These are phyloP conservation scores for Raffaelea deltoideospora DNA, from an alignment of 2,329 filamentous ascomycete species.

Conservation along the genomic window DNA sequence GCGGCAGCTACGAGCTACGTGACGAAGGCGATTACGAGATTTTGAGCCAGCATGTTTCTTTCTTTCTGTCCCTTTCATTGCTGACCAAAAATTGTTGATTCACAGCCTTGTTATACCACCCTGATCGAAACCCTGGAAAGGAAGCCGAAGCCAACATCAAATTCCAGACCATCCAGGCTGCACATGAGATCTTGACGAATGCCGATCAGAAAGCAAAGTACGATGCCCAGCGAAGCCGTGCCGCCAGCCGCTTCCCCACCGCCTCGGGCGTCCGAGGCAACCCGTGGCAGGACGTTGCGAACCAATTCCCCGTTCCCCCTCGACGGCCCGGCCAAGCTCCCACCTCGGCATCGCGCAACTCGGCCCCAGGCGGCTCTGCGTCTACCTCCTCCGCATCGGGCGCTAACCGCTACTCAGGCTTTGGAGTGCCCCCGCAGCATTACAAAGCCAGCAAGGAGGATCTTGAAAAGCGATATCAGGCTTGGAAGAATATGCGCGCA, in stretches of 20 bases:
- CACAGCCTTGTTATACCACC: constrained; percentile 69
- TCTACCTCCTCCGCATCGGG: background rate
- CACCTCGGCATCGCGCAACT: constrained; percentile 8
- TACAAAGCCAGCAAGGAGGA: constrained; percentile 9
- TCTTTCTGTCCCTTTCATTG: background rate
- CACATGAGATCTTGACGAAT: constrained; percentile 57
- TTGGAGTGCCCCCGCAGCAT: constrained; percentile 8
- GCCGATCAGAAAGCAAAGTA: constrained; percentile 35
- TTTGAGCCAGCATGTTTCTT: too few species aligned
- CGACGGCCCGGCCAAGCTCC: constrained; percentile 11
- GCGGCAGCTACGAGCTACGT: too few species aligned
- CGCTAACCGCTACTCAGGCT: constrained; percentile 12
- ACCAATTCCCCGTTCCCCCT: constrained; percentile 33
- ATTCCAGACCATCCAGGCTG: constrained; percentile 76
- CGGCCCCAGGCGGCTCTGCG: constrained; percentile 6
- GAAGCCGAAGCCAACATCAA: constrained; percentile 67
- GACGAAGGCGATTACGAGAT: too few species aligned
- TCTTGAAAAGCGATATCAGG: constrained; percentile 14
- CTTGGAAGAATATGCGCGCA: constrained; percentile 21
- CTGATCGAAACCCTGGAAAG: constrained; percentile 73
- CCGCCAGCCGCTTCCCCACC: constrained; percentile 23
- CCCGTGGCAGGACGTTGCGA: constrained; percentile 35
- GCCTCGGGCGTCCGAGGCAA: constrained; percentile 42
- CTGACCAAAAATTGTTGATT: too few species aligned
- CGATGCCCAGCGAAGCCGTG: constrained; percentile 28